Base-by-base conservation (phyloP, 225 moss, liverwort and hornwort genomes). In the Takakia lepidozioides region DNA sequence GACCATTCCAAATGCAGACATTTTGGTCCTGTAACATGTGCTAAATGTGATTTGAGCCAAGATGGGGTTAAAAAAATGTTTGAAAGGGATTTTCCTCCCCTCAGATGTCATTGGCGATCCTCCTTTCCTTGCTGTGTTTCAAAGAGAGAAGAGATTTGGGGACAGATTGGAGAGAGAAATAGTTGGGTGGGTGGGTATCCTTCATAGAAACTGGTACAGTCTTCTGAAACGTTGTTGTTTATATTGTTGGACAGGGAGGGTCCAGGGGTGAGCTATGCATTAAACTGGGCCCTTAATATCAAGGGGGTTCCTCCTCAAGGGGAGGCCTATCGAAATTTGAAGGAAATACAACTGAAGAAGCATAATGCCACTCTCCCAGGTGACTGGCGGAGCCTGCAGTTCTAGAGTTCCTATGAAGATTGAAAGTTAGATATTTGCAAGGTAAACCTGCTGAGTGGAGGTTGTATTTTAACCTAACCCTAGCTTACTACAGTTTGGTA, bases 221-320 rank as follows among this genome's bases (percentile, higher is more conserved):
- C 2, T 37, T 28, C 22, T 17, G 32, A n/a, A 38, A 34, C 2
- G 11, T 7, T 32, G 7, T 48, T 51, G 34, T 50, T 25, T 48
- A 1, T 16, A 25, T 19, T 51, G 27, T 17, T 70, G 51, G 2
- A 36, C 70, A 82, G 74, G 70, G 78, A 82, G 45, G 78, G 78
- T 54, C 54, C 74, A 43, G 78, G 82, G 55, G 56, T 54, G 38
- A 71, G 73, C 11, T 78, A 82, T 67, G 73, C 74, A 13, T 65
- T 82, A 35, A 77, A 82, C 54, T 82, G 82, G 82, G 82, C 82
- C 61, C 52, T 77, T 9, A 72, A 71, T 54, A 55, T 60, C 49
- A 69, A 43, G 54, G 82, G 82, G 22, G 60, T 82, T 51, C 25
- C 52, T 25, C 74, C 78, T 0, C 73, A 57, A 34, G 74, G 82